Percentiles rank a stretch among this genome's conserved stretches.
These are phyloP conservation scores for Hymenoscyphus albidus DNA, from an alignment of 2,329 filamentous ascomycete species.

Conservation along the genomic window DNA sequence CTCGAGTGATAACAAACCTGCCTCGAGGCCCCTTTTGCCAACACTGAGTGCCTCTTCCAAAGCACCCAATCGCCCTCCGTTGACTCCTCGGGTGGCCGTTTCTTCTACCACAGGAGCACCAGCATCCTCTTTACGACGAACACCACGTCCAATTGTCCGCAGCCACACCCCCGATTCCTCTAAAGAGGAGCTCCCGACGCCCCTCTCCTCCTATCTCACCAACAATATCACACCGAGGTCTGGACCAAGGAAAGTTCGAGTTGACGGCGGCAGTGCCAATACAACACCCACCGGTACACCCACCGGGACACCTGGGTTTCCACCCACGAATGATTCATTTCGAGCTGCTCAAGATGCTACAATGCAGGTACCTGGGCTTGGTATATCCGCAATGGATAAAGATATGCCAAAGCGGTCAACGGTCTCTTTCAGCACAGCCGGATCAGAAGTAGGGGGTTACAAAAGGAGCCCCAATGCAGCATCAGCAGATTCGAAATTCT, in stretches of 20 bases:
- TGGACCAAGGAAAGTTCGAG: conserved; percentile 64
- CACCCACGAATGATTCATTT: conserved; percentile 32
- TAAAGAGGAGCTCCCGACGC: conserved; percentile 50
- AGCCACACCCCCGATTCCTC: conserved; percentile 20
- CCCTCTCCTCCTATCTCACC: conserved; percentile 54
- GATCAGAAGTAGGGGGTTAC: conserved; percentile 35
- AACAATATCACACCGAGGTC: conserved; percentile 77
- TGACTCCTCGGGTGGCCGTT: conserved; percentile 55
- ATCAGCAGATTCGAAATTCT: conserved; percentile 67
- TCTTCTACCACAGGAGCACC: conserved; percentile 30
- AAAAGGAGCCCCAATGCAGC: conserved; percentile 28
- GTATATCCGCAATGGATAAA: conserved; percentile 28
- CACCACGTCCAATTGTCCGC: conserved; percentile 41
- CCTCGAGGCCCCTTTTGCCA: conserved; percentile 57
- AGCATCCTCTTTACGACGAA: conserved; percentile 43
- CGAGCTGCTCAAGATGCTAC: conserved; percentile 34
- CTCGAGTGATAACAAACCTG: conserved; percentile 43
- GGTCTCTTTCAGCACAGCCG: conserved; percentile 41
- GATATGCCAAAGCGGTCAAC: conserved; percentile 29
- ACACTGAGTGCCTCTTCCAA: conserved; percentile 61
- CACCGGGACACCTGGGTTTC: conserved; percentile 38
- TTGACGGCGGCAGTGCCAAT: conserved; percentile 56
- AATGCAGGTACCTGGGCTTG: conserved; percentile 21
- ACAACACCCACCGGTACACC: conserved; percentile 64
- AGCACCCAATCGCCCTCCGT: conserved; percentile 47